Evolutionary conservation across 1,284 basidiomycete species (phyloP).

Genomic region (Moniliella sp.): DNA sequence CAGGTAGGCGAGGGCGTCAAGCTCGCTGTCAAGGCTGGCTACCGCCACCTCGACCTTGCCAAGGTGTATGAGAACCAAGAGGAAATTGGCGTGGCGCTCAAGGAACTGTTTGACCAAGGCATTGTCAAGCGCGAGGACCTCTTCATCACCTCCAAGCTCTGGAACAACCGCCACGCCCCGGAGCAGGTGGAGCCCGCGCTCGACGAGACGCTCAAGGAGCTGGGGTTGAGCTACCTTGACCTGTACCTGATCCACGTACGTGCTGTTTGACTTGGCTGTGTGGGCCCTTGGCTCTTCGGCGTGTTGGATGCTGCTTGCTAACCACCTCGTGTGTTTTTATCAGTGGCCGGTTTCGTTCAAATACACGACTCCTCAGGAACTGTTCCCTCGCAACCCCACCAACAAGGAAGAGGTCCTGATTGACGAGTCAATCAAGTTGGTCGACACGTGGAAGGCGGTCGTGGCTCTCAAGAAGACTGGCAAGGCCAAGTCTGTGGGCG

Average conservation of each 20-base stretch:
- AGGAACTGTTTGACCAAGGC: conserved; percentile 32
- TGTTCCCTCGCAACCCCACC: conserved; percentile 41
- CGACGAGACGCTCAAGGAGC: conserved; percentile 35
- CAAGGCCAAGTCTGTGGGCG: conserved; percentile 34
- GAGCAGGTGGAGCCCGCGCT: conserved; percentile 30
- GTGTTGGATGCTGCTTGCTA: neutral
- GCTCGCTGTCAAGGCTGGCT: conserved; percentile 18
- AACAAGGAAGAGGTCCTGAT: conserved; percentile 43
- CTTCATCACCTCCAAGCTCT: conserved; percentile 39
- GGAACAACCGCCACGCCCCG: conserved; percentile 46
- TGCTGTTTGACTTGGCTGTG: neutral
- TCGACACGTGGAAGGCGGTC: conserved; percentile 62
- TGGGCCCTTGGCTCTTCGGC: too few relatives aligned
- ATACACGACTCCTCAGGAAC: conserved; percentile 10
- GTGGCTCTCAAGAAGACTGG: conserved; percentile 40
- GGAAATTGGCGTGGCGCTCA: conserved; percentile 38
- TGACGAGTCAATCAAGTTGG: conserved; percentile 40
- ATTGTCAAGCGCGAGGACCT: conserved; percentile 37
- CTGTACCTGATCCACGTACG: conserved; percentile 46
- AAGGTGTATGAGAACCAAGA: conserved; percentile 24
- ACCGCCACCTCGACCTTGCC: conserved; percentile 26
- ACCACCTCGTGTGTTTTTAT: neutral
- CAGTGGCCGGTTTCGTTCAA: conserved; percentile 47
- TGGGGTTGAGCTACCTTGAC: conserved; percentile 34
- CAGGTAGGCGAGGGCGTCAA: conserved; percentile 50